Evolutionary conservation across 305 asterid genomes (phyloP).

Genomic region (Fraxinus platypoda): DNA sequence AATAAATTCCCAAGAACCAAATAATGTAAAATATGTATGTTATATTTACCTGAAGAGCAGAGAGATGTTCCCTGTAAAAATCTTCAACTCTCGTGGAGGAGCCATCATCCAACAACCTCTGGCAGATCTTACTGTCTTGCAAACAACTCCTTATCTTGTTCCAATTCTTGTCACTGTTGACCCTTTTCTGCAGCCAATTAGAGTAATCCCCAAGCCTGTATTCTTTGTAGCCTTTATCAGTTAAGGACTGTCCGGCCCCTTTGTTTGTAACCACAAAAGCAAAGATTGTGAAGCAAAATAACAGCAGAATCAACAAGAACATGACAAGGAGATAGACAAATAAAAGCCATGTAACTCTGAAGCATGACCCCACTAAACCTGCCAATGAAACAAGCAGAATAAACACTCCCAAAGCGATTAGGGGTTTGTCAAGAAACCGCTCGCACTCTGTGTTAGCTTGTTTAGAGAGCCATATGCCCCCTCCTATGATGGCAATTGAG

Average conservation of each 20-base stretch:
- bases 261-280: constrained; percentile 86
- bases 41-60: constrained; percentile 74
- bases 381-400: too few relatives aligned
- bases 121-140: constrained; percentile 66
- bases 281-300: constrained; percentile 79
- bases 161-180: constrained; percentile 54
- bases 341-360: constrained; percentile 70
- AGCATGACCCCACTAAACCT: constrained; percentile 47
- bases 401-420: too few relatives aligned
- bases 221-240: constrained; percentile 70
- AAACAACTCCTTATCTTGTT: constrained; percentile 61
- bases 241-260: constrained; percentile 64
- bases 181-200: constrained; percentile 84
- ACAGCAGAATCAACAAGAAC: constrained; percentile 71
- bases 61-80: constrained; percentile 49
- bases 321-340: constrained; percentile 79
- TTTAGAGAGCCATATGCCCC: too few relatives aligned
- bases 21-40: not conserved
- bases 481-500: too few relatives aligned
- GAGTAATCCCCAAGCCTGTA: constrained; percentile 80
- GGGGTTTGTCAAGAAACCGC: too few relatives aligned
- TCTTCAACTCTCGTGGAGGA: constrained; percentile 35
- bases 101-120: constrained; percentile 38
- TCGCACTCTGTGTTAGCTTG: too few relatives aligned
- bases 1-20: too few relatives aligned